Evolutionary conservation across 176 grass and related monocot genomes (phyloP), one percentile per base, ranked within the genome.

Genomic region (Oryza coarctata): DNA sequence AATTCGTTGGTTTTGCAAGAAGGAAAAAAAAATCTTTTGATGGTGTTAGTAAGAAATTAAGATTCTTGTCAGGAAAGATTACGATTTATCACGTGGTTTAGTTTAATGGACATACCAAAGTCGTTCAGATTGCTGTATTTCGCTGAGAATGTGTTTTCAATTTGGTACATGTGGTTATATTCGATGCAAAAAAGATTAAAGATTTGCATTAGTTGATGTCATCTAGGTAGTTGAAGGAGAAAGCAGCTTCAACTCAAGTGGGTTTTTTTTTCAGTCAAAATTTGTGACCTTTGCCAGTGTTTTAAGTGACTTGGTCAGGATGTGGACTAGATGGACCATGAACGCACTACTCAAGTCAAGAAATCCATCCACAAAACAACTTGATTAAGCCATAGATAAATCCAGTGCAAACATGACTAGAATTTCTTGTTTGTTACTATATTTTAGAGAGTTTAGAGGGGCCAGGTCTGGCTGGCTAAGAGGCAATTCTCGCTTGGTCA

Each of bases 221-320:
- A 31, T 61, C 9, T 5, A 22, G 49, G 32, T 25, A 26, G 40
- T 23, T 44, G 60, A 30, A 10, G 47, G 29, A 29, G 30, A 30
- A 9, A 41, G 9, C 34, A 7, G 23, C 73, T 61, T 41, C 25
- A 31, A n/a, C 7, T 45, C 40, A 25, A 27, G 43, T 43, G 31
- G 64, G 32, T 12, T 39, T 68, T 30, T 84, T 39, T 68, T 30
- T 84, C 44, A 23, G 44, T 33, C 47, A 36, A 70, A 32, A 60
- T 26, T 49, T 30, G 17, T 57, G 7, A 39, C 43, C 62, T 58
- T 58, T 44, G 69, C 6, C 47, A 20, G 9, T 36, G 63, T 75
- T 34, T 65, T 45, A 3, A 15, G 7, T 7, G 25, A 61, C 82
- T 77, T 23, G 73, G 82, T 84, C 65, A 77, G 50, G 36, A 63